Base-by-base conservation (phyloP, 495 filamentous ascomycete species). In the Penicillium arizonense region DNA sequence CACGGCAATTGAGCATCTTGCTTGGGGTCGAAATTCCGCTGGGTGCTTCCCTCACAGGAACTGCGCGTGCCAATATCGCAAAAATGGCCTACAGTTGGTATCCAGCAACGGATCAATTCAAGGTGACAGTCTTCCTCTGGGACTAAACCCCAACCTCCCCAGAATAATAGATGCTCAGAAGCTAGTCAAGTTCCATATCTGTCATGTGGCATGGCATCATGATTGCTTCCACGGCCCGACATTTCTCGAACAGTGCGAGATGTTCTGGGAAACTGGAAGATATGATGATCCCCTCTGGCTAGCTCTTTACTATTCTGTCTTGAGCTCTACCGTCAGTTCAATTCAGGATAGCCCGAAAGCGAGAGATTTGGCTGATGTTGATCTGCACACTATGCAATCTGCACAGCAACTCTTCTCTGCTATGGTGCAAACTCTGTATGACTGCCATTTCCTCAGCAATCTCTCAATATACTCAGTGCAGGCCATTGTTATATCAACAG, bases 401-500 rank as follows among this genome's bases (percentile, higher is more conserved):
- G 57, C 58, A 4, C 57, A 67, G 9, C 53, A 60, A 21, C 52
- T 67, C 1, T 60, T 69, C 40, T 62, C 63, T 3, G 50, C 58
- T 4, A 69, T 69, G 65, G 53, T 69, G 2, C 58, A 67, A 44
- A 61, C 54, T 4, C 55, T 69, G 13, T 66, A 69, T 23, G 52
- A 45, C 44, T 59, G 53, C 11, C 54, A 69, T 26, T 69, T 69
- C 20, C 50, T 69, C 9, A 55, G 59, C 49, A 65, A 68, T 30
- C 60, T 74, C 23, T 78, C 62, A 0, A 52, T 73, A 4, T 71
- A 72, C 42, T 65, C 72, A 1, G 65, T 77, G 1, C 72, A 80
- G 53, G 69, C 75, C 14, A 74, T 80, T 44, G 62, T 72, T 4
- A 77, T 70, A 9, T 65, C 70, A 16, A 77, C 74, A 2, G 70